Evolutionary conservation across 2,329 filamentous ascomycete species (phyloP), one percentile per base, ranked within the genome.

Genomic region (Macroventuria anomochaeta): DNA sequence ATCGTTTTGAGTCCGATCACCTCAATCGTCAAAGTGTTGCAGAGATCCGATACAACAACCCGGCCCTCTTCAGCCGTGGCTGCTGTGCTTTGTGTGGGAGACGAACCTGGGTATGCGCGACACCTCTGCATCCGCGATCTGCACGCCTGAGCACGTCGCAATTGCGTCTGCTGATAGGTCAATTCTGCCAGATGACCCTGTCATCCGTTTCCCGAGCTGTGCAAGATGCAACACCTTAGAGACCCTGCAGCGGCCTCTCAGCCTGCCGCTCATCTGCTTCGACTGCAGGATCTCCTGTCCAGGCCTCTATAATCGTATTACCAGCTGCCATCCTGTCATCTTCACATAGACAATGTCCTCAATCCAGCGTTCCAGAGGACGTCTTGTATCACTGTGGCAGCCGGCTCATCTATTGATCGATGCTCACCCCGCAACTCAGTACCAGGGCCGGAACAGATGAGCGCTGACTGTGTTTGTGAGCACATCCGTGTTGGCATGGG

Each of bases 161-260:
- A 59, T 61, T 63, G 61, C 50, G 58, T 57, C 60, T 55, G 63
- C 59, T 64, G 68, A 73, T 73, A 70, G 69, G 70, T 57, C 70
- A 72, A 72, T 72, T 58, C 62, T 56, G 56, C 46, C 59, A 68
- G 56, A 59, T 63, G 60, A 66, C 63, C 62, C 61, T 60, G 55
- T 65, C 60, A 63, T 60, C 62, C 62, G 59, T 58, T 34, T 34
- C 39, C 26, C 7, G n/a, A 29, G 23, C 31, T 41, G 50, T 62
- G 58, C 62, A 58, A 40, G 59, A 42, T 61, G 57, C 57, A 59
- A 55, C 48, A 51, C 46, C 49, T 53, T 43, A 55, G 55, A 62
- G 67, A 61, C 69, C 70, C 70, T 73, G 70, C 70, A 70, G 61
- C 67, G 62, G 64, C 59, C 63, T 65, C 55, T 38, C 55, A 54